These are phyloP conservation scores for Aurifilum marmelostoma DNA, from an alignment of 2,329 filamentous ascomycete genomes.

Conservation along the genomic window DNA sequence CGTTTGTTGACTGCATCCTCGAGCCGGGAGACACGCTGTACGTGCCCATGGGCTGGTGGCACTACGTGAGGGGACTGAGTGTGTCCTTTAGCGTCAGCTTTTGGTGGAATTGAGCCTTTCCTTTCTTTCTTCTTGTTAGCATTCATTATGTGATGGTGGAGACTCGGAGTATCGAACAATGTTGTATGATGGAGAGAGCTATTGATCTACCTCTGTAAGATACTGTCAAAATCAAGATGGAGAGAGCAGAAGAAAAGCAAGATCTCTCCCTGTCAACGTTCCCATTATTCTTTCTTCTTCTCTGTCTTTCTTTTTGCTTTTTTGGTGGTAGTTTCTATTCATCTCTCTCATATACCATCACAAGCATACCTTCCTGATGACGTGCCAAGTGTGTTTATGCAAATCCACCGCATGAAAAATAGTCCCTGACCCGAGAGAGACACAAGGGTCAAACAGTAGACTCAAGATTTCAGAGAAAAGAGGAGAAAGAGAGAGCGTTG, in stretches of 20 bases:
- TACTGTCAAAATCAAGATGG: too few relatives aligned
- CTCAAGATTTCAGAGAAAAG: not conserved
- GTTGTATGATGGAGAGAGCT: not conserved
- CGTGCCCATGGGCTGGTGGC: slow-evolving; percentile 96
- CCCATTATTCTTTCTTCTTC: too few relatives aligned
- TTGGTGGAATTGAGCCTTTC: slow-evolving; percentile 78
- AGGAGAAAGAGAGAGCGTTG: not conserved
- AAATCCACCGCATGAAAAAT: not conserved
- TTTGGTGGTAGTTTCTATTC: too few relatives aligned
- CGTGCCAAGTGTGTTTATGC: not conserved
- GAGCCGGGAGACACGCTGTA: slow-evolving; percentile 83
- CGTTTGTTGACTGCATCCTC: slow-evolving; percentile 77
- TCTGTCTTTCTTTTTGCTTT: too few relatives aligned
- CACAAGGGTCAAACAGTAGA: not conserved
- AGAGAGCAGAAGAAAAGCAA: too few relatives aligned
- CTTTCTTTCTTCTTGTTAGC: not conserved
- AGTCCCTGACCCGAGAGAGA: not conserved
- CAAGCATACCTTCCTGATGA: too few relatives aligned
- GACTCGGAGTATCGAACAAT: not conserved
- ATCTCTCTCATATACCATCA: too few relatives aligned
- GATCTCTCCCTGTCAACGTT: too few relatives aligned
- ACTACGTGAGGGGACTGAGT: slow-evolving; percentile 85
- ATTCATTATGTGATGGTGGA: not conserved
- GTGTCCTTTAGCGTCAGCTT: slow-evolving; percentile 95
- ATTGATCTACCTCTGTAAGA: not conserved